Evolutionary conservation across 2,329 filamentous ascomycete species (phyloP), one percentile per base, ranked within the genome.

Genomic region (Triangularia setosa): DNA sequence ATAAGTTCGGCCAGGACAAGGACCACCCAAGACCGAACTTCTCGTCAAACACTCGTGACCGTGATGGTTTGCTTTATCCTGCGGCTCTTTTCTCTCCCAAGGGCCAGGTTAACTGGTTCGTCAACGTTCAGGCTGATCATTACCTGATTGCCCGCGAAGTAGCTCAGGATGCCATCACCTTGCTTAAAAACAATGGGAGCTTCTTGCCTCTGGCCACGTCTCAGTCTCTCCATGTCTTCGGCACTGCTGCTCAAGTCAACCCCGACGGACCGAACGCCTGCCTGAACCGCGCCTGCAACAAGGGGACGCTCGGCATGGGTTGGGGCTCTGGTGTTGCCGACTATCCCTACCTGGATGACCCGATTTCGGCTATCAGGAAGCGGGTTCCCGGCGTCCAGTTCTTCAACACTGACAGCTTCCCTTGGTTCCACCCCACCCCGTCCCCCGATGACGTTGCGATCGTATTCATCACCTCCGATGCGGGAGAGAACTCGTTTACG

Each of bases 381-480:
- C 76, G 76, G 55, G 73, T 74, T n/a, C 62, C 69, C 21, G 74
- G 78, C 57, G 77, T 87, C 0, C 81, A 83, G 21, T 88, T 87
- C 70, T 85, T 86, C 71, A 81, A 88, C 64, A 84, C 84, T 0
- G 87, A 93, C 75, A 79, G 79, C 0, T 88, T 89, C 71, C 87
- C 87, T 28, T 60, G 35, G 58, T 0, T 79, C 79, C 1, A 61
- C 3, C 72, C 76, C 1, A 73, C 74, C 2, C 75, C 77, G 0
- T 67, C 67, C 0, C 57, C 72, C 1, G 72, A 76, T 21, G 80
- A 82, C 30, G 77, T 82, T 2, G 81, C 80, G 6, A 73, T 93
- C 12, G 89, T 93, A 4, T 93, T 93, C 73, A 87, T 90, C 70
- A 91, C 81, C 71, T 84, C 90, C 0, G 89, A 93, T 71, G 82